A percentile compares a stretch with the other conserved stretches of the same genome.
phyloP scores from a whole-genome alignment of 1,284 basidiomycete genomes.

The Cutaneotrichosporon spelunceum region DNA sequence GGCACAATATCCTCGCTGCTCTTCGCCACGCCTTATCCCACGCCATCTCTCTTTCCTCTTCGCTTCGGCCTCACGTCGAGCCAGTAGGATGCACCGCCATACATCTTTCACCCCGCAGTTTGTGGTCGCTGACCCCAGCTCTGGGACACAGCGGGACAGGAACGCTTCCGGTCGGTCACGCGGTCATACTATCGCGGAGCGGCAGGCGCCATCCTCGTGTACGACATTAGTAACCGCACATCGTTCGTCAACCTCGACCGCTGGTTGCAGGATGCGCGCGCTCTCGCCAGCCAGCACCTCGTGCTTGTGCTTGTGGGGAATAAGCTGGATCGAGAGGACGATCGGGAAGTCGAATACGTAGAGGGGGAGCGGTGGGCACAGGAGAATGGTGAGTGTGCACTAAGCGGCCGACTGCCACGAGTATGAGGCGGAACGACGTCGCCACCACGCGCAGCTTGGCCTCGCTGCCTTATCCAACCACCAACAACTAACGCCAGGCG shows the following conservation, averaged over 20 bases:
- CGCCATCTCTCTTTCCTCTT: too few relatives aligned
- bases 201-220: slow-evolving; percentile 89
- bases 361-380: slow-evolving; percentile 94
- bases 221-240: slow-evolving; percentile 77
- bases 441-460: not conserved
- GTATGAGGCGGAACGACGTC: not conserved
- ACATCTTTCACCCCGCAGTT: too few relatives aligned
- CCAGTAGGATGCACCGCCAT: too few relatives aligned
- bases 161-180: slow-evolving; percentile 93
- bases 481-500: slow-evolving; percentile 56
- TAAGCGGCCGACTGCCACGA: not conserved
- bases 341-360: slow-evolving; percentile 87
- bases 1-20: not conserved
- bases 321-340: slow-evolving; percentile 90
- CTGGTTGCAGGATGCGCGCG: slow-evolving; percentile 89
- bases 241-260: slow-evolving; percentile 73
- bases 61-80: too few relatives aligned
- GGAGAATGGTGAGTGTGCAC: slow-evolving; percentile 67
- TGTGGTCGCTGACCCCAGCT: slow-evolving; percentile 61
- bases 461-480: too few relatives aligned
- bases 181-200: slow-evolving; percentile 95
- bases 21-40: too few relatives aligned
- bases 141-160: slow-evolving; percentile 97
- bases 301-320: slow-evolving; percentile 92
- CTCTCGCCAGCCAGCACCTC: slow-evolving; percentile 77